phyloP scores from a whole-genome alignment of 2,329 filamentous ascomycete genomes.

The Pseudocercospora fijiensis region DNA sequence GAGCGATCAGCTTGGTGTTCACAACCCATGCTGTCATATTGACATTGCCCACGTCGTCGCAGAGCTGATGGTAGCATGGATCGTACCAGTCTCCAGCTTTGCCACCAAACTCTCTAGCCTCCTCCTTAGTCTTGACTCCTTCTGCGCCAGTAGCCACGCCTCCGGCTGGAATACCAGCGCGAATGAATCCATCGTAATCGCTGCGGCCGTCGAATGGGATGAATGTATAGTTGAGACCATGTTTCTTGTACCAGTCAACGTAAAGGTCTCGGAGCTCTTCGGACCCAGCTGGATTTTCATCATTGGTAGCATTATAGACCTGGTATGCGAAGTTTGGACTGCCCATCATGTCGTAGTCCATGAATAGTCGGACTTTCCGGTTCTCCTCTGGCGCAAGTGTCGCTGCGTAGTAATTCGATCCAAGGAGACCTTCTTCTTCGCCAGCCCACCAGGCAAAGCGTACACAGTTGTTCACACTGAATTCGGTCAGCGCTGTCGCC shows the following conservation, averaged over 20 bases:
- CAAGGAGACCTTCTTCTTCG: constrained; percentile 60
- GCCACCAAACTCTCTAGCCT: constrained; percentile 69
- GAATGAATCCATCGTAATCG: constrained; percentile 27
- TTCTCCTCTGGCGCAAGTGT: constrained; percentile 46
- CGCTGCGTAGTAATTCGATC: constrained; percentile 57
- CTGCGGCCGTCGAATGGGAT: constrained; percentile 24
- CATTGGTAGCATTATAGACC: constrained; percentile 52
- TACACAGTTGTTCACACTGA: constrained; percentile 67
- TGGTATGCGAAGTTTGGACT: constrained; percentile 58
- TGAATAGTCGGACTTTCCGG: constrained; percentile 63
- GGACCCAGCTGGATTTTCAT: constrained; percentile 19
- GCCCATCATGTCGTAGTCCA: constrained; percentile 71
- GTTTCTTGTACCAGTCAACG: constrained; percentile 20
- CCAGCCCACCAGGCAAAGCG: constrained; percentile 68
- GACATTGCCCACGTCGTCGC: constrained; percentile 44
- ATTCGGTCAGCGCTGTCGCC: constrained; percentile 63
- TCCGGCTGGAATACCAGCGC: constrained; percentile 22
- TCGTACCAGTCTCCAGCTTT: constrained; percentile 49
- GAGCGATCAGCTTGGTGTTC: constrained; percentile 63
- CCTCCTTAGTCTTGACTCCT: constrained; percentile 68
- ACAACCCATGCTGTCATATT: constrained; percentile 56
- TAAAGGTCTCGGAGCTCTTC: constrained; percentile 24
- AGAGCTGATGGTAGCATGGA: constrained; percentile 41
- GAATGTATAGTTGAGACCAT: constrained; percentile 24
- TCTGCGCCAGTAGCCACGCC: constrained; percentile 49